These are phyloP conservation scores for Camellia oleifera DNA, from an alignment of 179 eudicot genomes.

Conservation along the genomic window DNA sequence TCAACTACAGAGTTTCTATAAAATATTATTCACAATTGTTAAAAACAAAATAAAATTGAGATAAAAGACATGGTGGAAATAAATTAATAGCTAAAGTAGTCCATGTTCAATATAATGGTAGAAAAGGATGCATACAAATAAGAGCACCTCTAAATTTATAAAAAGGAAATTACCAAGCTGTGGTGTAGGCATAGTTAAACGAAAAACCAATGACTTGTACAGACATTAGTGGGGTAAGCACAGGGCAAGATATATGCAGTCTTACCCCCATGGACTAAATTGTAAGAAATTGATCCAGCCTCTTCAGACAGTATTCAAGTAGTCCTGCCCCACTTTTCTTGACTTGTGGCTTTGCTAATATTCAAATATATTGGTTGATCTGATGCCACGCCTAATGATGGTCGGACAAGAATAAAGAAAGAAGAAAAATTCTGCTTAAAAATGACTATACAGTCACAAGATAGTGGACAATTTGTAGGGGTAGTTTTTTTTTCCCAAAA, in stretches of 20 bases:
- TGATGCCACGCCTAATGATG: background rate
- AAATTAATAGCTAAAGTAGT: background rate
- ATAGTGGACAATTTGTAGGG: constrained; percentile 4
- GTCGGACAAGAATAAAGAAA: background rate
- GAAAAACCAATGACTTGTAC: too few relatives aligned
- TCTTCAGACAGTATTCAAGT: background rate
- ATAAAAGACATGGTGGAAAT: constrained; percentile 4
- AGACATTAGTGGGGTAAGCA: too few relatives aligned
- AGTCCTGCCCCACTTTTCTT: constrained; percentile 2
- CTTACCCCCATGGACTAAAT: background rate
- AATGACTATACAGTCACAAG: background rate
- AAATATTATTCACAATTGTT: background rate
- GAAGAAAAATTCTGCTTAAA: background rate
- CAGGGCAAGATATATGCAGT: too few relatives aligned
- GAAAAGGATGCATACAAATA: constrained; percentile 2
- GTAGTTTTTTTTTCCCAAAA: background rate
- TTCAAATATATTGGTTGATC: background rate
- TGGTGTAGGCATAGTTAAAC: constrained; percentile 6
- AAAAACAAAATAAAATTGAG: background rate
- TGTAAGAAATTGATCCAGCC: constrained; percentile 5
- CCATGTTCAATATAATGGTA: background rate
- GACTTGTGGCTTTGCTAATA: background rate
- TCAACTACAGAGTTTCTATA: background rate
- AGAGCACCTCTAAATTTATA: background rate
- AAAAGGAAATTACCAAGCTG: constrained; percentile 6